Percentiles rank a stretch among this genome's conserved stretches.
Conservation (phyloP, 1,284 basidiomycete genomes). For the Clitocybe nebularis region DNA sequence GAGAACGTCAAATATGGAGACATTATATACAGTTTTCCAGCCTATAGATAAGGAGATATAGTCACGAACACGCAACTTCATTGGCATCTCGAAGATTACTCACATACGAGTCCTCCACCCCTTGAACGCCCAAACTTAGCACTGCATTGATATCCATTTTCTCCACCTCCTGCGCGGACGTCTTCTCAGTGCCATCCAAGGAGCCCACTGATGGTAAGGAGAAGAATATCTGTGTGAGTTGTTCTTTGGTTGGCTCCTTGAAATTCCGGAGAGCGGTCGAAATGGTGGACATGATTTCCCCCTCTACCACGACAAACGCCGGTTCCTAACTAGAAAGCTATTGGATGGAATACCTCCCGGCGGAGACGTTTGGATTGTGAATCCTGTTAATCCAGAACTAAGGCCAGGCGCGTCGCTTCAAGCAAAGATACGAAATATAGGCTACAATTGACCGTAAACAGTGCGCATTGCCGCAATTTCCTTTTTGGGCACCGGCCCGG, state of each 20-base stretch:
- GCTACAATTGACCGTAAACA: no score
- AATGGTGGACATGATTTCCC: constrained; percentile 63
- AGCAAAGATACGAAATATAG: no score
- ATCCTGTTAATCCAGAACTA: no score
- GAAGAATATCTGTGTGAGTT: constrained; percentile 81
- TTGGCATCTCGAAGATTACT: constrained; percentile 33
- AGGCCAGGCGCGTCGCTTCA: no score
- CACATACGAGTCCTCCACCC: constrained; percentile 90
- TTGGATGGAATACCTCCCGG: no score
- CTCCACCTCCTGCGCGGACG: constrained; percentile 41
- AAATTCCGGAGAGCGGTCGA: constrained; percentile 84
- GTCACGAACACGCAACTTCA: constrained; percentile 1
- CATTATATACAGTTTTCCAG: constrained; percentile 87
- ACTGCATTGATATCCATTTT: constrained; percentile 91
- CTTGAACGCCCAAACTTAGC: constrained; percentile 74
- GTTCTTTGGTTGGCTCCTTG: constrained; percentile 87
- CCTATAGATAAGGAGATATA: constrained; percentile 41
- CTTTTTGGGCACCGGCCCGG: no score
- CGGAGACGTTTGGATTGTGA: no score
- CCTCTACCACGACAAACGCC: no score
- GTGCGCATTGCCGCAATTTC: no score
- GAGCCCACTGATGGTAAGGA: constrained; percentile 56
- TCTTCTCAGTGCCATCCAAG: constrained; percentile 24
- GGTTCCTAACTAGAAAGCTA: no score
- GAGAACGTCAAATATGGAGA: constrained; percentile 90